phyloP scores from a whole-genome alignment of 2,329 filamentous ascomycete genomes.

The Beauveria rudraprayagi region DNA sequence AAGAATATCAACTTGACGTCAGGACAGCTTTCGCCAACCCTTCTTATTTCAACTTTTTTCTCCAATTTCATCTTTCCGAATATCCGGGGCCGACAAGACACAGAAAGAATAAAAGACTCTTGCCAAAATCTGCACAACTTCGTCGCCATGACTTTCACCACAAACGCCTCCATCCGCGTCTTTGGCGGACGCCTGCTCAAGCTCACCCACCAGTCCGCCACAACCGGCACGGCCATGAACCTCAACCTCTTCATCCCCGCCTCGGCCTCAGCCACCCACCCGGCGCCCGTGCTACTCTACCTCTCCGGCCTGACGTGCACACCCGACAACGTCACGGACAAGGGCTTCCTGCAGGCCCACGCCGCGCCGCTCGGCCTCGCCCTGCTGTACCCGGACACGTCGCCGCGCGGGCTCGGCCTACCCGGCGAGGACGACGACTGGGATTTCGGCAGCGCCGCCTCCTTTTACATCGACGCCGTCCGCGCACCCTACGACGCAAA shows the following conservation, averaged over 20 bases:
- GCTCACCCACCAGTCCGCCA: constrained; percentile 73
- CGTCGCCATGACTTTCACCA: constrained; percentile 69
- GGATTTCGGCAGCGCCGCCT: constrained; percentile 87
- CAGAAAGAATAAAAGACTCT: not conserved
- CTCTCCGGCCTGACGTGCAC: constrained; percentile 93
- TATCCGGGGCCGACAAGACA: not conserved
- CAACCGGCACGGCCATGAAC: constrained; percentile 81
- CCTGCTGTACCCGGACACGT: constrained; percentile 92
- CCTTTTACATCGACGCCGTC: constrained; percentile 90
- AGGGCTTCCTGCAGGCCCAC: constrained; percentile 84
- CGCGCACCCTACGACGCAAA: constrained; percentile 62
- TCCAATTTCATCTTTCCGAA: not conserved
- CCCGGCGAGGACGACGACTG: constrained; percentile 79
- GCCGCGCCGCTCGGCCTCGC: constrained; percentile 78
- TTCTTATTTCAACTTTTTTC: not conserved
- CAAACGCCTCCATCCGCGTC: constrained; percentile 78
- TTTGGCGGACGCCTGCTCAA: constrained; percentile 95
- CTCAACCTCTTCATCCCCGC: constrained; percentile 89
- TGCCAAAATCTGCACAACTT: constrained; percentile 16
- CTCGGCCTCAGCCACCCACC: constrained; percentile 43
- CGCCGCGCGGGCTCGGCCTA: constrained; percentile 73
- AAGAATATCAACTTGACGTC: constrained; percentile 2
- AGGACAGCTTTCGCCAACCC: not conserved
- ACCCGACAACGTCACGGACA: constrained; percentile 73
- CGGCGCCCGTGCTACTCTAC: constrained; percentile 81